Percentiles rank a stretch among this genome's conserved stretches.
Conservation (phyloP, 352 stramenopile genomes). For the Globisporangium okanoganense region DNA sequence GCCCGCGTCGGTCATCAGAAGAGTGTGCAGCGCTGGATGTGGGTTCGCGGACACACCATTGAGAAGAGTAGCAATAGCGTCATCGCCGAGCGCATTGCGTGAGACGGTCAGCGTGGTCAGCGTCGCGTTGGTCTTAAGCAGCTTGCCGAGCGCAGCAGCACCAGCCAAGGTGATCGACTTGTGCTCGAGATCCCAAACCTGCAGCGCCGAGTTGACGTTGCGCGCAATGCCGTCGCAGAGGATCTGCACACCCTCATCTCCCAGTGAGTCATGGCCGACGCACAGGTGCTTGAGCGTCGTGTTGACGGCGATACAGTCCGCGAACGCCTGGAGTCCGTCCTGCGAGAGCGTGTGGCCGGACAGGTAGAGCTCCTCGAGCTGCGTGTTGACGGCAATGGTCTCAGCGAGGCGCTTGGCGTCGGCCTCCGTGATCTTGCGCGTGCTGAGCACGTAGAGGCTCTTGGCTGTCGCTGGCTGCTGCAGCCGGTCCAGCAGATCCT, state of each 20-base stretch:
- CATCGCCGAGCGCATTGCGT: constrained; percentile 53
- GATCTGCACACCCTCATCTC: constrained; percentile 40
- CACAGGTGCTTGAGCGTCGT: constrained; percentile 62
- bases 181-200: constrained; percentile 69
- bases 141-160: constrained; percentile 37
- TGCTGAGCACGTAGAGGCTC: constrained; percentile 73
- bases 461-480: constrained; percentile 53
- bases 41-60: constrained; percentile 37
- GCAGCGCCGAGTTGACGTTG: constrained; percentile 50
- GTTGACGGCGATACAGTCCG: constrained; percentile 62
- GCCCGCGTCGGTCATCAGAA: constrained; percentile 42
- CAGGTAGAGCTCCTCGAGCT: constrained; percentile 74
- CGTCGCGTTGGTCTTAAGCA: constrained; percentile 44
- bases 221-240: constrained; percentile 46
- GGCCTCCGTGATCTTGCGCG: constrained; percentile 50
- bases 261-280: constrained; percentile 54
- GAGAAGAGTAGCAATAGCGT: constrained; percentile 34
- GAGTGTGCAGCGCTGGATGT: constrained; percentile 24
- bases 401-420: constrained; percentile 49
- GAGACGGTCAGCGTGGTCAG: constrained; percentile 54
- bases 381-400: constrained; percentile 49
- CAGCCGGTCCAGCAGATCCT: constrained; percentile 71
- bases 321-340: constrained; percentile 46
- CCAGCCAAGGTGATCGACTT: constrained; percentile 53
- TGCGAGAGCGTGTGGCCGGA: constrained; percentile 61